Conservation (phyloP, 1,139 yeast genomes). For the Blastobotrys raffinosifermentans region DNA sequence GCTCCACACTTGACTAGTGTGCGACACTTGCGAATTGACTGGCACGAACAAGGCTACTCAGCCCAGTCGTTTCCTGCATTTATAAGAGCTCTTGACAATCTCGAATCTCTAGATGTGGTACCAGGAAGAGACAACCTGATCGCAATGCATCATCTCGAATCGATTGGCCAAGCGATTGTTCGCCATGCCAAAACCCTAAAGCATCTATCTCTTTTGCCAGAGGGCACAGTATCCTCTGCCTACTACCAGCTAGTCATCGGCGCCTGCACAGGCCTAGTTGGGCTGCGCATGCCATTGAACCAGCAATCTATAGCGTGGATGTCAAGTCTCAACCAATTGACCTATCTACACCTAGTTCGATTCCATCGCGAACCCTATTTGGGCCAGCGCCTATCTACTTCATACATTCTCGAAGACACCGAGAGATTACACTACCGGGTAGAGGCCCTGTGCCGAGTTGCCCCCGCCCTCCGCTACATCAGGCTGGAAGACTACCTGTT, state of each 20-base stretch:
- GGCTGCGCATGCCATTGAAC: slow-evolving; percentile 13
- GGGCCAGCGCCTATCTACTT: slow-evolving; percentile 15
- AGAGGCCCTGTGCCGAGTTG: slow-evolving; percentile 11
- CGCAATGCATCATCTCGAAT: slow-evolving; percentile 10
- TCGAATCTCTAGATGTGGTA: slow-evolving; percentile 8
- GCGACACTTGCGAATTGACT: slow-evolving; percentile 12
- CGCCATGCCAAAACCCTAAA: slow-evolving; percentile 10
- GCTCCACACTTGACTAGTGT: slow-evolving; percentile 4
- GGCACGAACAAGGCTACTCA: slow-evolving; percentile 11
- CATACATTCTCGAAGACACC: slow-evolving; percentile 20
- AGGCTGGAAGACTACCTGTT: slow-evolving; percentile 19
- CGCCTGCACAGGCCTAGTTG: slow-evolving; percentile 10
- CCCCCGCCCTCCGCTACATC: slow-evolving; percentile 17
- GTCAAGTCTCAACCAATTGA: slow-evolving; percentile 11
- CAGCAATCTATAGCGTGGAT: slow-evolving; percentile 10
- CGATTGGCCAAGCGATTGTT: slow-evolving; percentile 3
- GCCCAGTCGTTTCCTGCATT: slow-evolving; percentile 12
- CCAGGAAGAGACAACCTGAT: slow-evolving; percentile 3
- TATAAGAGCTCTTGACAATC: slow-evolving; percentile 5
- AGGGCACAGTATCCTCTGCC: background rate
- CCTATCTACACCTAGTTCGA: slow-evolving; percentile 15
- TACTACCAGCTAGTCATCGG: slow-evolving; percentile 4
- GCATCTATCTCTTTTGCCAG: slow-evolving; percentile 7
- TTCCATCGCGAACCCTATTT: slow-evolving; percentile 15
- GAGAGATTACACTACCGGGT: slow-evolving; percentile 15